These are phyloP conservation scores for Tolypocladium album DNA, from an alignment of 2,329 filamentous ascomycete species.

Conservation along the genomic window DNA sequence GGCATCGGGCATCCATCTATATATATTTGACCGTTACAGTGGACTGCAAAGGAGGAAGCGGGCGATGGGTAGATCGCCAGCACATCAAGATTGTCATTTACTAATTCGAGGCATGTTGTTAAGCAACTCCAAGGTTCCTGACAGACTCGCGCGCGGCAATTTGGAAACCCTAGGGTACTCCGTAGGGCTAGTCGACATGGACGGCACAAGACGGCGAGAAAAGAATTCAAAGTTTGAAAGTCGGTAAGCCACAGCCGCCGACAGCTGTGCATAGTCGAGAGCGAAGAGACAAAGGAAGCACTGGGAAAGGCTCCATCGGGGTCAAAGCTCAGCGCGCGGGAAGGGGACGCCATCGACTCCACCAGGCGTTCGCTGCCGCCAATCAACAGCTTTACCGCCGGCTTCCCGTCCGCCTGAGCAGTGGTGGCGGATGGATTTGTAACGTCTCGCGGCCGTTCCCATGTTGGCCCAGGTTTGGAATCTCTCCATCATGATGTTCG, in stretches of 20 bases:
- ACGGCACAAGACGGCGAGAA: neutral
- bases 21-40: neutral
- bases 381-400: slow-evolving; percentile 6
- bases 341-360: neutral
- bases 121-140: neutral
- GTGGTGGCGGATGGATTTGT: neutral
- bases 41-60: neutral
- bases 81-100: neutral
- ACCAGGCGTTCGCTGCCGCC: neutral
- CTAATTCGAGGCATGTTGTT: neutral
- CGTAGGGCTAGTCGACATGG: neutral
- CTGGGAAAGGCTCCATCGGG: neutral
- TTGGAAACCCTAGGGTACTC: neutral
- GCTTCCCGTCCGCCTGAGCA: neutral
- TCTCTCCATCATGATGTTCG: too few species aligned
- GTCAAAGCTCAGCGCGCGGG: neutral
- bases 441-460: neutral
- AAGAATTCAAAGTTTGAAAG: neutral
- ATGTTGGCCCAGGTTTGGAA: too few species aligned
- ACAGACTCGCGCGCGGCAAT: neutral
- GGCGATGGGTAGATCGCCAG: too few species aligned
- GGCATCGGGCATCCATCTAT: neutral
- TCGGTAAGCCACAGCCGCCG: neutral
- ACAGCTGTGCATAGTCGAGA: neutral
- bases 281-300: neutral